These are phyloP conservation scores for Schizophyllum commune DNA, from an alignment of 1,284 basidiomycete species.

Conservation along the genomic window DNA sequence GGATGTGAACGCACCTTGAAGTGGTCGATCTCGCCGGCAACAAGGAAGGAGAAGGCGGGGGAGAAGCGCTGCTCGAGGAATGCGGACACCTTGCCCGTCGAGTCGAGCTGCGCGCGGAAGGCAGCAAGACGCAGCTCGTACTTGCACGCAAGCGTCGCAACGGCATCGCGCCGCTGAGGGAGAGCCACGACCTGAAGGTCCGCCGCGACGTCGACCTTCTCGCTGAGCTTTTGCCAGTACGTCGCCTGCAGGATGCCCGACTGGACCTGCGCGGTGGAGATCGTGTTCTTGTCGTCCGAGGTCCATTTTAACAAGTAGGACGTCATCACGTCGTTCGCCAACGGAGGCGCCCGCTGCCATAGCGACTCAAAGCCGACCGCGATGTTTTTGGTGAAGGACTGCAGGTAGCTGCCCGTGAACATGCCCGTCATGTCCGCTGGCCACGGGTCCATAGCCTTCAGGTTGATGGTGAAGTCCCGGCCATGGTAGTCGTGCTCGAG, in stretches of 20 bases:
- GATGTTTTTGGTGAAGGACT: conserved; percentile 90
- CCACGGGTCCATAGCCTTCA: conserved; percentile 92
- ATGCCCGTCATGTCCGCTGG: conserved; percentile 88
- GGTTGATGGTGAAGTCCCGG: conserved; percentile 80
- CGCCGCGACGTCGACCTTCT: conserved; percentile 98
- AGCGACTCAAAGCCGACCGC: conserved; percentile 90
- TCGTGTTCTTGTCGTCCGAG: conserved; percentile 71
- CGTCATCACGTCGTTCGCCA: conserved; percentile 66
- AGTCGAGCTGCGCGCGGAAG: conserved; percentile 90
- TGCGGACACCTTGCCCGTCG: conserved; percentile 90
- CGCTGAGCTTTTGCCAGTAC: conserved; percentile 94
- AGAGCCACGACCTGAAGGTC: conserved; percentile 83
- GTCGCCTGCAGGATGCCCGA: conserved; percentile 88
- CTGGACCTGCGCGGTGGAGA: conserved; percentile 89
- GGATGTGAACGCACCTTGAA: conserved; percentile 61
- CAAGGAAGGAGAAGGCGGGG: conserved; percentile 90
- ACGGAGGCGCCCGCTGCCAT: conserved; percentile 74
- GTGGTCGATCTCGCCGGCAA: conserved; percentile 98
- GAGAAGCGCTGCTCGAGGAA: conserved; percentile 94
- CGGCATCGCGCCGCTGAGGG: conserved; percentile 79
- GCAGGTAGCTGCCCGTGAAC: conserved; percentile 90
- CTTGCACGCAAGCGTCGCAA: conserved; percentile 91
- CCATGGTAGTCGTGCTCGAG: conserved; percentile 95
- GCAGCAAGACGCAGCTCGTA: conserved; percentile 94
- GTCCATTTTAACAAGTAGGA: conserved; percentile 90